Base-by-base conservation (phyloP, 2,329 filamentous ascomycete species). In the Fusarium nurragi region DNA sequence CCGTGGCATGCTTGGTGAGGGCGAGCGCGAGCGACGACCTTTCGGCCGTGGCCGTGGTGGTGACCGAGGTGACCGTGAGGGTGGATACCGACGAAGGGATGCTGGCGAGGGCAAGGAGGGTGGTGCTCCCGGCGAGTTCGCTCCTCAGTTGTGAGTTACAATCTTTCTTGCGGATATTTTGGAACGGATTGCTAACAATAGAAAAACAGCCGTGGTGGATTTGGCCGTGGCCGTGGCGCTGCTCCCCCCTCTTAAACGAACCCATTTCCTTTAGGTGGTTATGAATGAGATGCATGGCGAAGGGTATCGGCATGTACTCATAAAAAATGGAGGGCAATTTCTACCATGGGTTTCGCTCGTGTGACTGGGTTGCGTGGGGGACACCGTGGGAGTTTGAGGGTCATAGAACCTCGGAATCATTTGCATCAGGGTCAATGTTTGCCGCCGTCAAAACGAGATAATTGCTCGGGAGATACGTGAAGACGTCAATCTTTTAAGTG, bases 1-100 rank as follows among this genome's bases (percentile, higher is more conserved):
- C 79, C 94, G 95, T 78, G 95, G 95, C 80, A 98, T 99, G 95
- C 89, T 98, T 86, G 93, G 93, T 76, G 94, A 97, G 80, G 84
- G 86, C 70, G 87, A 90, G 79, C 86, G 86, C 83, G 92, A 95
- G 86, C 88, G 90, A 79, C 89, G 93, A 83, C 90, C 91, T 73
- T 92, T 92, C 78, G 90, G 91, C 82, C 90, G 92, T 84, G 90
- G 91, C 77, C 86, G 88, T 83, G 89, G 89, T 72, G 87, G 85
- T 70, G 86, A 86, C 77, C 90, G 91, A 83, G 91, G 91, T 74
- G 90, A 92, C 81, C 90, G 91, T 76, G 90, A 93, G 83, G 94
- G 94, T 80, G 92, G 91, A 79, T 97, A 97, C 89, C 87, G 94
- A 82, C 90, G 94, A 82, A 91, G 94, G 78, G 93, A 96, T 77